Evolutionary conservation across 345 rosid genomes (phyloP).

Genomic region (Barbarea vulgaris): DNA sequence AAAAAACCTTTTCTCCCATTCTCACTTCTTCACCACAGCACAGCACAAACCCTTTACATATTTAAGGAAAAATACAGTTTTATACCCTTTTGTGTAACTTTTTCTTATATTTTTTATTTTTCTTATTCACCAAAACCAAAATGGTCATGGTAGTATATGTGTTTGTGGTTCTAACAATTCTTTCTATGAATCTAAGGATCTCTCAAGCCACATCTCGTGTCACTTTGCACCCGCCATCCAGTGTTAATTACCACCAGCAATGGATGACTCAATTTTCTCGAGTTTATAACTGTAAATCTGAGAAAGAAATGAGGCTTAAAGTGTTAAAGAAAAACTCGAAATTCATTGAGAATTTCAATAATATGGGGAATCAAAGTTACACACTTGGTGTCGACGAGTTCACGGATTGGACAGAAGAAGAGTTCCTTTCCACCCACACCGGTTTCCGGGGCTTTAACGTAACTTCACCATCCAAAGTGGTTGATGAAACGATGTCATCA

Average conservation of each 20-base stretch:
- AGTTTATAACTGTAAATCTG: conserved; percentile 25
- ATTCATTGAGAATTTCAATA: conserved; percentile 44
- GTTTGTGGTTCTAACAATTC: conserved; percentile 2
- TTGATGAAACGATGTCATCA: conserved; percentile 12
- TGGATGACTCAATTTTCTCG: conserved; percentile 39
- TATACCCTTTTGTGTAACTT: background rate
- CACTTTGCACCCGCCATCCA: conserved; percentile 11
- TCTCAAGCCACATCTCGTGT: conserved; percentile 22
- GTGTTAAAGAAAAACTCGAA: conserved; percentile 43
- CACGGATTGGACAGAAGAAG: conserved; percentile 56
- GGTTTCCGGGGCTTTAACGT: conserved; percentile 34
- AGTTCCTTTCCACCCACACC: conserved; percentile 48
- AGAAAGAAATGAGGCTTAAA: conserved; percentile 39
- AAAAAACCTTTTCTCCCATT: background rate
- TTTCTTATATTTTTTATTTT: background rate
- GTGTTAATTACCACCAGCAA: conserved; percentile 26
- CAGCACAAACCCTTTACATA: background rate
- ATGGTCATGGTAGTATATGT: conserved; percentile 12
- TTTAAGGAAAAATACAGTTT: background rate
- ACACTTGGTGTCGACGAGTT: conserved; percentile 59
- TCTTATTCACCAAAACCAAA: background rate
- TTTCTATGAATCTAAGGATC: conserved; percentile 3
- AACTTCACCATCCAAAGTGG: conserved; percentile 18
- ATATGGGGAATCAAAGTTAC: conserved; percentile 41
- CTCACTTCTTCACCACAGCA: conserved; percentile 8